Evolutionary conservation across 106 monocot genomes (phyloP), one percentile per base, ranked within the genome.

Genomic region (Apostasia ramifera): DNA sequence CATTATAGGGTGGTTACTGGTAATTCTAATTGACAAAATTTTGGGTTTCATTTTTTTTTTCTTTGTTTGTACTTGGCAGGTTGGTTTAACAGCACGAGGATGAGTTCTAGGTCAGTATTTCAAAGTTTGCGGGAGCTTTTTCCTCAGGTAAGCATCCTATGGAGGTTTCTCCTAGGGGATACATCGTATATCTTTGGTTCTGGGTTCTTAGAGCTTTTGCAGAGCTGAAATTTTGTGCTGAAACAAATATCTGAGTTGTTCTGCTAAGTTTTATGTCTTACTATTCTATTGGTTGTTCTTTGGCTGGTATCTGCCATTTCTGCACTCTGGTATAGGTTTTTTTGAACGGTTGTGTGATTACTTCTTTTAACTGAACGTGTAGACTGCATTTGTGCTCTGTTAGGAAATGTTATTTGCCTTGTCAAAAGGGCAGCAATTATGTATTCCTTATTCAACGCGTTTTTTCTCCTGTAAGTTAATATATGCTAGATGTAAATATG

Each of bases 101-200:
- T 65, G 65, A 48, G 47, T 9, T 65, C 65, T 2, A 8, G 15
- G 0, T 37, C 65, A 13, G 43, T 49, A 1, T 65, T 65, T 65
- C 3, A 2, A 49, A 65, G 65, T 48, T 37, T 65, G 46, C 65
- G 26, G 65, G 65, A 65, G 65, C 65, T 65, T 65, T 65, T 65
- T 48, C 65, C 65, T 65, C 65, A 65, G 65, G 65, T 65, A 47
- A 65, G 47, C 47, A 48, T 48, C 4, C 9, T 2, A 4, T 63
- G 43, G 43, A 1, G 39, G 4, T n/a, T 45, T 63, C 1, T 63
- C n/a, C 8, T 44, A 13, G 44, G 13, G 44, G 42, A 63, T 12
- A 63, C 5, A 26, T 26, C 26, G 26, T 26, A 26, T 26, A 0
- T 26, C 26, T 26, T 26, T 26, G 26, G 26, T 26, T 26, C 26